These are phyloP conservation scores for Adansonia grandidieri DNA, from an alignment of 441 rosid species.

Conservation along the genomic window DNA sequence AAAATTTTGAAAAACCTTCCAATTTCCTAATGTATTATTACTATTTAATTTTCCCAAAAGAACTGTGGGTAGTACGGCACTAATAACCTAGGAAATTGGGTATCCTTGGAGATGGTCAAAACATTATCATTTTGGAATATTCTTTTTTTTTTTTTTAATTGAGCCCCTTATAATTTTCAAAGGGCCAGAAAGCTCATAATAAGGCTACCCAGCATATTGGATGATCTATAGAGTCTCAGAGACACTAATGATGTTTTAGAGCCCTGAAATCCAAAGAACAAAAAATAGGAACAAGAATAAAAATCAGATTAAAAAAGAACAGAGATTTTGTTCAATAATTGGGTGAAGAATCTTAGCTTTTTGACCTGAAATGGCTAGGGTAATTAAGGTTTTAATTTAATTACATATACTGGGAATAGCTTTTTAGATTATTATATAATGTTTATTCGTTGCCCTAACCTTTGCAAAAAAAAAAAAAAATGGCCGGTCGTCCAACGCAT, in stretches of 20 bases:
- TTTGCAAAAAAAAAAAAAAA: neutral
- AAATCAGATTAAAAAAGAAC: neutral
- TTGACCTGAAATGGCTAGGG: slow-evolving; percentile 7
- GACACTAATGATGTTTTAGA: neutral
- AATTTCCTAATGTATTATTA: too few species aligned
- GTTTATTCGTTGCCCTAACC: neutral
- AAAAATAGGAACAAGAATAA: neutral
- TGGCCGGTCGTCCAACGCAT: neutral
- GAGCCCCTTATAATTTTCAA: neutral
- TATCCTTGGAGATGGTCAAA: neutral
- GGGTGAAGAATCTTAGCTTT: slow-evolving; percentile 19
- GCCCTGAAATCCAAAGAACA: neutral
- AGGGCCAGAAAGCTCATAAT: neutral
- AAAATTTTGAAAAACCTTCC: too few species aligned
- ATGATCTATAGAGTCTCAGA: neutral
- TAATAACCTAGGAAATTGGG: neutral
- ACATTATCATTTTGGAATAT: neutral
- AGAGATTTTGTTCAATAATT: slow-evolving; percentile 22
- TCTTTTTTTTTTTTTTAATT: neutral
- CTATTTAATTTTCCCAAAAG: too few species aligned
- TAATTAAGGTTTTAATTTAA: neutral
- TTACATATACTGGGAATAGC: neutral
- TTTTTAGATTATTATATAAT: neutral
- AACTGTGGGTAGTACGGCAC: neutral
- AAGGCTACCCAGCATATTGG: neutral